Base-by-base conservation (phyloP, 2,329 filamentous ascomycete genomes). In the Chlorencoelia australis region DNA sequence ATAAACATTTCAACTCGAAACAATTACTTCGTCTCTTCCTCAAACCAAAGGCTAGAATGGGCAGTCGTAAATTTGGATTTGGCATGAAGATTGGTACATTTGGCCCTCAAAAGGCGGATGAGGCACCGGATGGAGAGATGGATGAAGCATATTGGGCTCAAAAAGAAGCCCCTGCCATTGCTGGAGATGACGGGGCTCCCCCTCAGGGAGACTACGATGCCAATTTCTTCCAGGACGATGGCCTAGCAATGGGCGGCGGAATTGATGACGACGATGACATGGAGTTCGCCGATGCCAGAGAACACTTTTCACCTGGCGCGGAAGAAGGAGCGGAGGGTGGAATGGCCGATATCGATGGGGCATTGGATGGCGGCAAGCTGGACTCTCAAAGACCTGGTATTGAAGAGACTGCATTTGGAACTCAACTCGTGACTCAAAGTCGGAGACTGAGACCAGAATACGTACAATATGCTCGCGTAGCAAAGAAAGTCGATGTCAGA, bases 1-100 rank as follows among this genome's bases (percentile, higher is more conserved):
- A 98, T 63, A 95, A 95, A 61, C 88, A 96, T 58, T 96, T 98
- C 66, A 94, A 88, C 64, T 96, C 89, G 7, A 83, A 82, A 55
- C 85, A 94, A 47, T 68, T 98, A 1, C 68, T 96, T 5, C 82
- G 78, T 33, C 71, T 98, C 1, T 98, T 96, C 69, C 69, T 96
- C 18, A 98, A 98, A 59, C 91, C 91, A 18, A 94, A 88, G 58
- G 86, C 88, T 8, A 80, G 82, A 27, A 73, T 95, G 60, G 78
- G 82, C 29, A 74, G 77, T 39, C 73, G 78, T 31, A 77, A 71
- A 44, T 62, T 67, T 29, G 65, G 67, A 4, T 66, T 72, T 30
- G 64, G 65, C 11, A 36, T 45, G n/a, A 64, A 62, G 35, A 57
- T 59, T 20, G 63, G 63, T 13, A 59, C 56, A 16, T 65, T 67